These are phyloP conservation scores for Eremothecium cymbalariae DNA, from an alignment of 1,139 yeast species.

Conservation along the genomic window DNA sequence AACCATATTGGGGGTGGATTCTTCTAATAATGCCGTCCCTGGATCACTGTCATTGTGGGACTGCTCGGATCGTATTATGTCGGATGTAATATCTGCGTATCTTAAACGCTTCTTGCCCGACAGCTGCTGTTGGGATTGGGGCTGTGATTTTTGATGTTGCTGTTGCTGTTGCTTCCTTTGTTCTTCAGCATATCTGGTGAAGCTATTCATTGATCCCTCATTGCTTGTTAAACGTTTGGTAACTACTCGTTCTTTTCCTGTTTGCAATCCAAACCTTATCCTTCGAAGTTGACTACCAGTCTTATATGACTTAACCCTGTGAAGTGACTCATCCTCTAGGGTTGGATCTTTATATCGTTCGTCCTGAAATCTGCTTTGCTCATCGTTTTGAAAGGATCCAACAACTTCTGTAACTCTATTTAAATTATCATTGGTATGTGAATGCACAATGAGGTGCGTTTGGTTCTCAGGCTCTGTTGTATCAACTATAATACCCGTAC, in stretches of 20 bases:
- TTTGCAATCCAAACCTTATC: slow-evolving; percentile 9
- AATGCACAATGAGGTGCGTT: slow-evolving; percentile 26
- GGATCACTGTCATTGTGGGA: slow-evolving; percentile 14
- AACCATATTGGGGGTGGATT: slow-evolving; percentile 25
- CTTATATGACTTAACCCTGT: slow-evolving; percentile 6
- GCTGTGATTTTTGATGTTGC: no score
- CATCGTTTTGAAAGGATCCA: slow-evolving; percentile 19
- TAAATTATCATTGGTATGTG: slow-evolving; percentile 12
- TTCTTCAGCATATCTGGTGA: slow-evolving; percentile 23
- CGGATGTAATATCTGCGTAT: not conserved
- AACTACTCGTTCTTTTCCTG: slow-evolving; percentile 7
- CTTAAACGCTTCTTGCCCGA: slow-evolving; percentile 3
- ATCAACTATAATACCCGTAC: slow-evolving; percentile 25
- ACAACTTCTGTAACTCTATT: slow-evolving; percentile 24
- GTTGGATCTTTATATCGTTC: not conserved
- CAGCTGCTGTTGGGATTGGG: no score
- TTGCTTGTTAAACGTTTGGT: slow-evolving; percentile 8
- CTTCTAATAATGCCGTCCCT: slow-evolving; percentile 34
- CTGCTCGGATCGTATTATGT: not conserved
- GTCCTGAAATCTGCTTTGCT: not conserved
- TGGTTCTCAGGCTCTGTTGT: slow-evolving; percentile 21
- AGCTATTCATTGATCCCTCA: slow-evolving; percentile 23
- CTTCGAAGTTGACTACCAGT: slow-evolving; percentile 9
- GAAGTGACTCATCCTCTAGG: slow-evolving; percentile 3
- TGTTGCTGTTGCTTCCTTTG: slow-evolving; percentile 15